phyloP scores from a whole-genome alignment of 2,329 filamentous ascomycete species.

The Fusarium musae region DNA sequence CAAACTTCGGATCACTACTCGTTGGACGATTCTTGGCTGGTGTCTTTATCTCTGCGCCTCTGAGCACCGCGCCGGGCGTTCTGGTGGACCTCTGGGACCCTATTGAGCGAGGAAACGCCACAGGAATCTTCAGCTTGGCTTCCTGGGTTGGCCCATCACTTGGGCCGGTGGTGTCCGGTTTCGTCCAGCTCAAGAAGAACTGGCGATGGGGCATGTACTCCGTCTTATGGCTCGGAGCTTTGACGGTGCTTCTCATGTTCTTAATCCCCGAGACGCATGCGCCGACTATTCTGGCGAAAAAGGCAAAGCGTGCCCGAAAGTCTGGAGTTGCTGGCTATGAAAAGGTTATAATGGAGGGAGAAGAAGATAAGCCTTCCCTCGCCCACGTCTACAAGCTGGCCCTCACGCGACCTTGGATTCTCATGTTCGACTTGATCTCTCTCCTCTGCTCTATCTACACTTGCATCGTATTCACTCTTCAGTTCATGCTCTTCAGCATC shows the following conservation, averaged over 20 bases:
- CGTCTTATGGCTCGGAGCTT: slow-evolving; percentile 56
- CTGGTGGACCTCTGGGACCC: slow-evolving; percentile 65
- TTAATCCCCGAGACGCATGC: slow-evolving; percentile 69
- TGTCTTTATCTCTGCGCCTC: slow-evolving; percentile 62
- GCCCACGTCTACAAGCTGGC: slow-evolving; percentile 61
- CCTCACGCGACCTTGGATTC: slow-evolving; percentile 63
- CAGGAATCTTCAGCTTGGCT: slow-evolving; percentile 64
- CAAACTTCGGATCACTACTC: slow-evolving; percentile 63
- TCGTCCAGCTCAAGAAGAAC: slow-evolving; percentile 64
- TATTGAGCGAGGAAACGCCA: slow-evolving; percentile 62
- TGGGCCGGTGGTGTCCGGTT: slow-evolving; percentile 66
- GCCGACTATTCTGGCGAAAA: slow-evolving; percentile 61
- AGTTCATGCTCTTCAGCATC: slow-evolving; percentile 69
- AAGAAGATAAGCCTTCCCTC: slow-evolving; percentile 57
- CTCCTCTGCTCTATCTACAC: slow-evolving; percentile 64
- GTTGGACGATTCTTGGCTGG: slow-evolving; percentile 67
- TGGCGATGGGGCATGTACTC: slow-evolving; percentile 67
- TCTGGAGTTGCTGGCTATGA: slow-evolving; percentile 63
- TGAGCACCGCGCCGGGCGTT: slow-evolving; percentile 62
- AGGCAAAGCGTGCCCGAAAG: slow-evolving; percentile 62
- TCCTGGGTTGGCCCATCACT: slow-evolving; percentile 65
- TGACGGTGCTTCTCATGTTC: slow-evolving; percentile 59
- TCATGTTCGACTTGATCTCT: slow-evolving; percentile 65
- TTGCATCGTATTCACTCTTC: slow-evolving; percentile 62
- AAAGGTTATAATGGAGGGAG: slow-evolving; percentile 60